Conservation (phyloP, 2,329 filamentous ascomycete genomes). For the Esteya vermicola region DNA sequence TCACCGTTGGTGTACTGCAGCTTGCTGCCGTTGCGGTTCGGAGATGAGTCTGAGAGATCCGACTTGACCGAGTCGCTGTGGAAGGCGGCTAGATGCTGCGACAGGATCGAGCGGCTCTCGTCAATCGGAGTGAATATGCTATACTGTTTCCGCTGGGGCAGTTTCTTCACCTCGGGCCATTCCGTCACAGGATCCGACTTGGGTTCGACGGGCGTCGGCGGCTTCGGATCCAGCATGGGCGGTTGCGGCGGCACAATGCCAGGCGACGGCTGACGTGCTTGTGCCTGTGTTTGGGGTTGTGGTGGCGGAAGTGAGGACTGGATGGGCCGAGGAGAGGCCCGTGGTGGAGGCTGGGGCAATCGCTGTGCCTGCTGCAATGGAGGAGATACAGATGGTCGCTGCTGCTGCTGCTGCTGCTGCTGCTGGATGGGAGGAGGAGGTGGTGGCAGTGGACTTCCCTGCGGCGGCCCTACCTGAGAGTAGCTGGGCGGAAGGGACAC, state of each 20-base stretch:
- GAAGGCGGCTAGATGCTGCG: conserved; percentile 64
- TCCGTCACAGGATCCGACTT: conserved; percentile 4
- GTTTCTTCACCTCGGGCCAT: conserved; percentile 40
- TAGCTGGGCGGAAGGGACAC: conserved; percentile 58
- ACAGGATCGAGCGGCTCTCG: conserved; percentile 75
- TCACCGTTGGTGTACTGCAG: neutral
- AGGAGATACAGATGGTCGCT: conserved; percentile 43
- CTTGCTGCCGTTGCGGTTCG: conserved; percentile 1
- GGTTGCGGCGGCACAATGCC: too few species aligned
- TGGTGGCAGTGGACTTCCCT: conserved; percentile 23
- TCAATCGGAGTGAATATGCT: conserved; percentile 98
- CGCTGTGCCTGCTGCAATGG: conserved; percentile 42
- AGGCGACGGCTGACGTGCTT: too few species aligned
- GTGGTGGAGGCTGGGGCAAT: conserved; percentile 35
- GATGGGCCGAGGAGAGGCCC: conserved; percentile 31
- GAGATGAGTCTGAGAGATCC: conserved; percentile 14
- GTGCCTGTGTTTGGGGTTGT: conserved; percentile 26
- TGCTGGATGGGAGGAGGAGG: conserved; percentile 27
- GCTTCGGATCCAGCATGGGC: conserved; percentile 31
- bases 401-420: conserved; percentile 25
- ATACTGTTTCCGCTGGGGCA: conserved; percentile 66
- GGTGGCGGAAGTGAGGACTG: conserved; percentile 21
- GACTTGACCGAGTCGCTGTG: conserved; percentile 35
- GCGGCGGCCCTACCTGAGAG: conserved; percentile 34
- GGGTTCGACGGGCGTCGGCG: conserved; percentile 29